Base-by-base conservation (phyloP, 1,284 basidiomycete genomes). In the Cutaneotrichosporon arboriforme region DNA sequence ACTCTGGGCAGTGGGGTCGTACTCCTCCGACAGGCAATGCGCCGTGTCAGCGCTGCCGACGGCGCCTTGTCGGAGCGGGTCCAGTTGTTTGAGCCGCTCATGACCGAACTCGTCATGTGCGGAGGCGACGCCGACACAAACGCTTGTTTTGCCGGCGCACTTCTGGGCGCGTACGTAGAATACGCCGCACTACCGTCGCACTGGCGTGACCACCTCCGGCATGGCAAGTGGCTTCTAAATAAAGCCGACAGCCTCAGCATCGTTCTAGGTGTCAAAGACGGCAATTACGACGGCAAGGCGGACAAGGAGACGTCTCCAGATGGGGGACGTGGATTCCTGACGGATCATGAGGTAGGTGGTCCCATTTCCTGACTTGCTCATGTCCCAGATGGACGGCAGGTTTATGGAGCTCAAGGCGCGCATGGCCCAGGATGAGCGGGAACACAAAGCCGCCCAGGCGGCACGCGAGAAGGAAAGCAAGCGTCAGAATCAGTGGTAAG, bases 101-200 rank as follows among this genome's bases (percentile, higher is more conserved):
- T 58, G 4, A 54, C 52, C 5, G 36, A 45, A 3, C 56, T 58
- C 10, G 34, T 54, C 46, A 49, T 48, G 46, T 13, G 9, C 2
- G 56, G 44, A 14, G 56, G 56, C n/a, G 56, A 58, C 42, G 56
- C 56, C 4, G 56, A 58, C 49, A 58, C 56, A 8, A 58, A 58
- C 35, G 56, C 56, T 15, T 51, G 46, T 18, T 48, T 51, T 4
- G 56, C 56, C 8, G 56, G 56, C 18, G 52, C 56, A 8, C 39
- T 58, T 8, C 52, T 58, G 18, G 56, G 56, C 18, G 56, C 56
- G 3, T 58, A 51, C n/a, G 20, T 51, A 2, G 56, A 52, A 2
- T 58, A 54, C 34, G 20, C 20, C 9, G 40, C 49, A 3, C 46
- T 58, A 4, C 56, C 56, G 1, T 17, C 42, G 3, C 40, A 34